Conservation (phyloP, 345 rosid species). For the Aquilaria malaccensis region DNA sequence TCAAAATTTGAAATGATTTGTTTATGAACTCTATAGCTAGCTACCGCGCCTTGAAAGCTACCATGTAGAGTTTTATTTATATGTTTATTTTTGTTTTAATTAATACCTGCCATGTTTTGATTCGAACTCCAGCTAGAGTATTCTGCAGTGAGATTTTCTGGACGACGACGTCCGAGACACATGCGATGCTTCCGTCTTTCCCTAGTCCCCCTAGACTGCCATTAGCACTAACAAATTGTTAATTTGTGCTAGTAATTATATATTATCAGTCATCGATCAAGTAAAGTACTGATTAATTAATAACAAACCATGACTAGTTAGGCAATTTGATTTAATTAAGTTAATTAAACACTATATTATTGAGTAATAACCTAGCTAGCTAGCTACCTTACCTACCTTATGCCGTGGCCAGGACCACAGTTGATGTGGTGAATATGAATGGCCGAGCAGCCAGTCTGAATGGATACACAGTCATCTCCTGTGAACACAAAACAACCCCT, state of each 20-base stretch:
- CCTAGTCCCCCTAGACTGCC: conserved; percentile 76
- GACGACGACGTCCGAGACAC: conserved; percentile 61
- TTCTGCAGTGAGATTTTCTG: conserved; percentile 46
- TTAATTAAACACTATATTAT: too few species aligned
- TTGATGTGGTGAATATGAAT: conserved; percentile 63
- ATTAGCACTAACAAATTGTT: background rate
- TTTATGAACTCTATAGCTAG: background rate
- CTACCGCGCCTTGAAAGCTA: too few species aligned
- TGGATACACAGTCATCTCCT: conserved; percentile 96
- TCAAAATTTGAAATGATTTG: background rate
- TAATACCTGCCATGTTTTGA: conserved; percentile 91
- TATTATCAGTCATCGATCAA: background rate
- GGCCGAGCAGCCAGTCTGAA: conserved; percentile 79
- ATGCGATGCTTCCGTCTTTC: conserved; percentile 61
- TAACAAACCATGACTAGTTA: too few species aligned
- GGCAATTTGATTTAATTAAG: too few species aligned
- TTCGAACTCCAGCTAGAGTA: conserved; percentile 70
- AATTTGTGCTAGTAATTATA: background rate
- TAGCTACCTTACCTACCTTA: conserved; percentile 37
- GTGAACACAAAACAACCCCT: background rate
- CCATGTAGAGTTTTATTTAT: too few species aligned
- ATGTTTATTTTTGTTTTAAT: too few species aligned
- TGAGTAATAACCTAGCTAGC: too few species aligned
- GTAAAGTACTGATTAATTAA: background rate
- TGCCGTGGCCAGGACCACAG: conserved; percentile 96